phyloP scores from a whole-genome alignment of 257 asterid genomes.

The Striga asiatica region DNA sequence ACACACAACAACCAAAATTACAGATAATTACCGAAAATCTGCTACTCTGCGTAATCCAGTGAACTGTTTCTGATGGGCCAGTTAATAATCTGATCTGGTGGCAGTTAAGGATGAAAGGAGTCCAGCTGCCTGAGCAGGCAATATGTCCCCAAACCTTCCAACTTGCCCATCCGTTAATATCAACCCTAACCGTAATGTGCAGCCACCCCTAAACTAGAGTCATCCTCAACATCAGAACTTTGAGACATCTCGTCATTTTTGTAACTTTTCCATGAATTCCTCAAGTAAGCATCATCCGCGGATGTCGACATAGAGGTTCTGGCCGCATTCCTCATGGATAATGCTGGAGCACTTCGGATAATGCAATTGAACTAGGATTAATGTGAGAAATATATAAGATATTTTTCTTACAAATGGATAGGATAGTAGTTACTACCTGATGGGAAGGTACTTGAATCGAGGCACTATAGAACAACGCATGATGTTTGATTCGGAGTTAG shows the following conservation, averaged over 20 bases:
- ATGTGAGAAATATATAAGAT: too few relatives aligned
- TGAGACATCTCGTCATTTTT: slow-evolving; percentile 51
- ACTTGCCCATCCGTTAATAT: slow-evolving; percentile 92
- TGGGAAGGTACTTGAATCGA: slow-evolving; percentile 97
- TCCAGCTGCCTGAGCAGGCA: slow-evolving; percentile 98
- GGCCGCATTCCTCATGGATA: slow-evolving; percentile 55
- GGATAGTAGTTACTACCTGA: slow-evolving; percentile 54
- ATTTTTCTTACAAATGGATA: too few relatives aligned
- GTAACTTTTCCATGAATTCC: slow-evolving; percentile 74
- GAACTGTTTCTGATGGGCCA: background rate
- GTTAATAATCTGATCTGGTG: slow-evolving; percentile 63
- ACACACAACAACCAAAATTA: too few relatives aligned
- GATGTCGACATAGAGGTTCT: slow-evolving; percentile 58
- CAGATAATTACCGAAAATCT: slow-evolving; percentile 18
- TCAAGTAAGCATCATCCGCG: slow-evolving; percentile 61
- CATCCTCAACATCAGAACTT: slow-evolving; percentile 58
- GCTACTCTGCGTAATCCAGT: background rate
- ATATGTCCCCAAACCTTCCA: slow-evolving; percentile 93
- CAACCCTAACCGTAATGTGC: slow-evolving; percentile 83
- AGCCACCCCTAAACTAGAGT: slow-evolving; percentile 77
- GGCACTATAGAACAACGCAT: slow-evolving; percentile 94
- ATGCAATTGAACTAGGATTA: too few relatives aligned
- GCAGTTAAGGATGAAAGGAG: slow-evolving; percentile 83
- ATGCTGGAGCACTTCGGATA: slow-evolving; percentile 98
- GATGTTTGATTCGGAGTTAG: slow-evolving; percentile 88